Percentiles rank a stretch among this genome's conserved stretches.
Conservation (phyloP, 108 stramenopile genomes). For the Cyclotella atomus region DNA sequence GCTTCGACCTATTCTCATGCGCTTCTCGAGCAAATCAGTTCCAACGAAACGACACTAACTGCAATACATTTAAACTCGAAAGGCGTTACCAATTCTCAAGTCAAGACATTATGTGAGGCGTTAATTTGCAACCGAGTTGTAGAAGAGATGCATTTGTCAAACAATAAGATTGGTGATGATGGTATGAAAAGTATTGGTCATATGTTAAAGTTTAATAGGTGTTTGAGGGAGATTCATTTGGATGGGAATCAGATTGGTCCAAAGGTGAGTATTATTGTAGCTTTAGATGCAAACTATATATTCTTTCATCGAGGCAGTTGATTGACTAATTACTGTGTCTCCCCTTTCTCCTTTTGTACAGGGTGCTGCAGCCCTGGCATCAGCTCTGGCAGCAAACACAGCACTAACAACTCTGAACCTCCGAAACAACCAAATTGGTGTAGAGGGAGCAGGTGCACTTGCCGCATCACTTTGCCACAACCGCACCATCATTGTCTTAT, state of each 20-base stretch:
- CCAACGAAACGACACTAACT: not conserved
- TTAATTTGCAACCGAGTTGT: constrained; percentile 36
- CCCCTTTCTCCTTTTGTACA: not conserved
- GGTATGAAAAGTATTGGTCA: constrained; percentile 30
- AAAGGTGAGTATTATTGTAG: no score
- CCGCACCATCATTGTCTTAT: constrained; percentile 19
- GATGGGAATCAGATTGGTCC: constrained; percentile 45
- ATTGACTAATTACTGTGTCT: not conserved
- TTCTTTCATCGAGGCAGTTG: not conserved
- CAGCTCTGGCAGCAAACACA: constrained; percentile 30
- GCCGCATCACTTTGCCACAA: constrained; percentile 42
- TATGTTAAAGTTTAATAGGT: constrained; percentile 37
- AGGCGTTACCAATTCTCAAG: constrained; percentile 24
- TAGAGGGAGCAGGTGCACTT: constrained; percentile 38
- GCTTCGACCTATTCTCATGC: not conserved
- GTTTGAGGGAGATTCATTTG: constrained; percentile 37
- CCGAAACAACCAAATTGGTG: constrained; percentile 40
- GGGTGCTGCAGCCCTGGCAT: constrained; percentile 32
- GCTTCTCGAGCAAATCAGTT: not conserved
- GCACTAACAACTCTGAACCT: constrained; percentile 26
- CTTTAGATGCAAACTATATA: no score
- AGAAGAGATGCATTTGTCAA: constrained; percentile 32
- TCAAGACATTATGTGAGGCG: constrained; percentile 32
- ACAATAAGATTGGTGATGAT: constrained; percentile 33
- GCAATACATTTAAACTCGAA: constrained; percentile 25